Percentiles rank a stretch among this genome's conserved stretches.
Conservation (phyloP, 768 basidiomycete genomes). For the Rhodotorula kratochvilovae region DNA sequence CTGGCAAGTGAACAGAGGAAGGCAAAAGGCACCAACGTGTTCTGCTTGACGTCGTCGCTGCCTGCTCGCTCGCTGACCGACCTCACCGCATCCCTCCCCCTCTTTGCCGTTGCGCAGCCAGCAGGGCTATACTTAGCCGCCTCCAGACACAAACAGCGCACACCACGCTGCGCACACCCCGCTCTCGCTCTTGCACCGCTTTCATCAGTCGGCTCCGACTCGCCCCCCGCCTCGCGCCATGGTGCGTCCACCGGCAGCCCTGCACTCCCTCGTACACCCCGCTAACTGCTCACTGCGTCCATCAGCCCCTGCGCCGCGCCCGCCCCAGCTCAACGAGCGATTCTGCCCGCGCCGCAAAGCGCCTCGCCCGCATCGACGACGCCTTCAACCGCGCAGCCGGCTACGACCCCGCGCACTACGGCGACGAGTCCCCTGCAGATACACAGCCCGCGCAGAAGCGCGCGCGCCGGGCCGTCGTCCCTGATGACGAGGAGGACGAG, state of each 20-base stretch:
- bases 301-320: not conserved
- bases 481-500: slow-evolving; percentile 25
- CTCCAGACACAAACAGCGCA: too few species aligned
- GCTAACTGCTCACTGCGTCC: not conserved
- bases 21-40: too few species aligned
- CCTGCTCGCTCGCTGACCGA: too few species aligned
- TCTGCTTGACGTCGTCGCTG: too few species aligned
- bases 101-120: too few species aligned
- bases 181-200: too few species aligned
- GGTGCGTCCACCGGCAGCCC: not conserved
- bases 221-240: not conserved
- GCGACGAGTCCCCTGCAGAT: not conserved
- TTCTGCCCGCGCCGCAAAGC: slow-evolving; percentile 2
- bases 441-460: not conserved
- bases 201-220: not conserved
- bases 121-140: too few species aligned
- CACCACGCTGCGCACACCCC: too few species aligned
- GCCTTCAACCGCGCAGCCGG: slow-evolving; percentile 32
- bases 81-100: too few species aligned
- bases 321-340: not conserved
- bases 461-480: slow-evolving; percentile 8
- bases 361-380: slow-evolving; percentile 26
- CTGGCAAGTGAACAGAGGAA: too few species aligned
- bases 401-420: not conserved
- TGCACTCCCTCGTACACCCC: not conserved